Evolutionary conservation across 352 stramenopile genomes (phyloP).

Genomic region (Pythium rhizo-oryzae): DNA sequence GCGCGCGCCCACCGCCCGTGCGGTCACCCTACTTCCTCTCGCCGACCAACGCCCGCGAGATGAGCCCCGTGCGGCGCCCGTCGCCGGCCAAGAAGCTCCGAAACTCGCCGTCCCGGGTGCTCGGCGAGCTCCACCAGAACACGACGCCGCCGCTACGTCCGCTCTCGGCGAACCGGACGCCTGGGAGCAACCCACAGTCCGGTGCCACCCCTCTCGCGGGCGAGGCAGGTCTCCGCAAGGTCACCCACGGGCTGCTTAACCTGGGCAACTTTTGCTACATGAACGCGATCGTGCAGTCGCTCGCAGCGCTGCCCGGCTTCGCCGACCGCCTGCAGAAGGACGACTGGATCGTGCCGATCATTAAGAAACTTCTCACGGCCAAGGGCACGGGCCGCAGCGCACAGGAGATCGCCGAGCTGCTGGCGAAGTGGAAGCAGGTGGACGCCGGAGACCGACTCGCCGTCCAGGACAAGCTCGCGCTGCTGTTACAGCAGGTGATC

Average conservation of each 20-base stretch:
- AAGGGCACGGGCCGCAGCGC: constrained; percentile 34
- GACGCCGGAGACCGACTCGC: constrained; percentile 57
- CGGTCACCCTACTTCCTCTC: constrained; percentile 33
- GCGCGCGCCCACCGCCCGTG: constrained; percentile 21
- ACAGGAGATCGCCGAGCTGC: constrained; percentile 47
- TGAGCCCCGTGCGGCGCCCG: constrained; percentile 25
- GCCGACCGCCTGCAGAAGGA: constrained; percentile 47
- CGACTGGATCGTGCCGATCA: constrained; percentile 59
- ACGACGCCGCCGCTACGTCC: constrained; percentile 16
- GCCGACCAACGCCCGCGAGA: constrained; percentile 25
- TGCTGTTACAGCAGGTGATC: constrained; percentile 65
- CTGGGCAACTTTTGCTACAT: constrained; percentile 94
- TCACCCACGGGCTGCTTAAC: constrained; percentile 92
- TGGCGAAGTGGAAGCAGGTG: constrained; percentile 51
- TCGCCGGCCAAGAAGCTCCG: constrained; percentile 24
- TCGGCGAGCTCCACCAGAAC: constrained; percentile 29
- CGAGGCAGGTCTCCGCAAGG: constrained; percentile 30
- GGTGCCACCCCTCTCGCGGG: neutral
- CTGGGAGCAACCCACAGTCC: neutral
- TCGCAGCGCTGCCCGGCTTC: constrained; percentile 77
- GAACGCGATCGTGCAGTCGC: constrained; percentile 92
- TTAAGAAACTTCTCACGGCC: constrained; percentile 48
- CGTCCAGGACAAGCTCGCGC: constrained; percentile 55
- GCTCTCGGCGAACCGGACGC: neutral
- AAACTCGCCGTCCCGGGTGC: constrained; percentile 11